Conservation (phyloP, 2,329 filamentous ascomycete genomes). For the Domatiomyces globalis region DNA sequence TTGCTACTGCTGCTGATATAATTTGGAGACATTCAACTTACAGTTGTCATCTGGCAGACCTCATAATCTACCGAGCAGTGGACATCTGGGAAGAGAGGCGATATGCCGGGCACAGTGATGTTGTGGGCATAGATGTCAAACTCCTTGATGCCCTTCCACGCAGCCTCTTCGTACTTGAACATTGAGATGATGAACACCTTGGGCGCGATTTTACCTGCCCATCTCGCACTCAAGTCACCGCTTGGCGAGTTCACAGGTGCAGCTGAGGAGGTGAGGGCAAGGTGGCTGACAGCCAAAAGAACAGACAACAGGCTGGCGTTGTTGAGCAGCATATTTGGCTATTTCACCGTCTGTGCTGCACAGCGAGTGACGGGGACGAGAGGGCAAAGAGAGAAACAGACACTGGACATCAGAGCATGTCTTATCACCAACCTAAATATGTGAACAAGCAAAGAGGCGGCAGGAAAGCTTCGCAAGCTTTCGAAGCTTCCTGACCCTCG, state of each 20-base stretch:
- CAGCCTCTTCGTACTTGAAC: constrained; percentile 48
- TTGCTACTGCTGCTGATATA: no score
- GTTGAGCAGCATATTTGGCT: background rate
- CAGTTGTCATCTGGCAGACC: constrained; percentile 46
- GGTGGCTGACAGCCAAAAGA: background rate
- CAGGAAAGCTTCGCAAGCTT: background rate
- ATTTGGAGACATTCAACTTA: background rate
- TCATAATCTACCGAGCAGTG: constrained; percentile 48
- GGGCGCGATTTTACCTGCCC: constrained; percentile 14
- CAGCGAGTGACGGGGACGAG: background rate
- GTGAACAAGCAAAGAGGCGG: no score
- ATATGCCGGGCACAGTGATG: constrained; percentile 48
- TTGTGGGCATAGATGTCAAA: constrained; percentile 44
- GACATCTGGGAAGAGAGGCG: constrained; percentile 49
- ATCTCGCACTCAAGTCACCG: background rate
- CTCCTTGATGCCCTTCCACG: constrained; percentile 46
- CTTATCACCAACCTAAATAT: no score
- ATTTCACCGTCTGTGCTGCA: background rate
- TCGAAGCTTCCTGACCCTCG: background rate
- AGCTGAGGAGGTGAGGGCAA: background rate
- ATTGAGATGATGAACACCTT: constrained; percentile 32
- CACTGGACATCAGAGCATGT: no score
- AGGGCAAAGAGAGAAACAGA: background rate
- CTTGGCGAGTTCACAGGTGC: background rate
- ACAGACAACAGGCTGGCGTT: background rate